Evolutionary conservation across 148 eudicot species (phyloP).

Genomic region (Spergularia marina): DNA sequence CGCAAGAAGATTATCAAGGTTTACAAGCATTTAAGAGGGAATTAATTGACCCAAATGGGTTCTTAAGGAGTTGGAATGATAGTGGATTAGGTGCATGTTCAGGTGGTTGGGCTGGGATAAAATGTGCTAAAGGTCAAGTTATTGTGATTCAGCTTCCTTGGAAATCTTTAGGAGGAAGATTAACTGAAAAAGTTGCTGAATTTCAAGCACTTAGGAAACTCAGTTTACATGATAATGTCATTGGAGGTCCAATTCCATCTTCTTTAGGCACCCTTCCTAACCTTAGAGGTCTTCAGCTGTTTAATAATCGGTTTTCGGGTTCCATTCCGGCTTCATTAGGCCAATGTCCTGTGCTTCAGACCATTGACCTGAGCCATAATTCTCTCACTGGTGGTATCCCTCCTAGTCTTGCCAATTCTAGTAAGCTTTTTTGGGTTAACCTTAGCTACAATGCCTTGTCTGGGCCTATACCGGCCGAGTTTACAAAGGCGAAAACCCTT

Average conservation of each 20-base stretch:
- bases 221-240: constrained; percentile 72
- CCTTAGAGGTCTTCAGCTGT: constrained; percentile 76
- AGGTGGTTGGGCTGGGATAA: constrained; percentile 76
- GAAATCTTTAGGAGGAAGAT: constrained; percentile 59
- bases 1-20: constrained; percentile 61
- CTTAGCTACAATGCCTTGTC: constrained; percentile 61
- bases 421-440: constrained; percentile 64
- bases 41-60: constrained; percentile 65
- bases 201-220: constrained; percentile 76
- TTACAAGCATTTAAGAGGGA: constrained; percentile 73
- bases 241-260: constrained; percentile 61
- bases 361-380: constrained; percentile 65
- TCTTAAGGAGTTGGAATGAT: constrained; percentile 66
- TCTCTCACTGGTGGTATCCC: constrained; percentile 57
- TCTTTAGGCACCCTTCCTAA: constrained; percentile 62
- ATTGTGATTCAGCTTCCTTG: constrained; percentile 86
- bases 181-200: constrained; percentile 57
- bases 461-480: constrained; percentile 53
- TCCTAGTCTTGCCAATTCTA: constrained; percentile 46
- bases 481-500: constrained; percentile 43
- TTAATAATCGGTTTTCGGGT: constrained; percentile 63
- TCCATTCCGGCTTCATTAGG: constrained; percentile 70
- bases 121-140: constrained; percentile 86
- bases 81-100: constrained; percentile 69
- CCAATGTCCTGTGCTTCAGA: constrained; percentile 54